phyloP scores from a whole-genome alignment of 1,139 yeast genomes.

The Pichia terricola region DNA sequence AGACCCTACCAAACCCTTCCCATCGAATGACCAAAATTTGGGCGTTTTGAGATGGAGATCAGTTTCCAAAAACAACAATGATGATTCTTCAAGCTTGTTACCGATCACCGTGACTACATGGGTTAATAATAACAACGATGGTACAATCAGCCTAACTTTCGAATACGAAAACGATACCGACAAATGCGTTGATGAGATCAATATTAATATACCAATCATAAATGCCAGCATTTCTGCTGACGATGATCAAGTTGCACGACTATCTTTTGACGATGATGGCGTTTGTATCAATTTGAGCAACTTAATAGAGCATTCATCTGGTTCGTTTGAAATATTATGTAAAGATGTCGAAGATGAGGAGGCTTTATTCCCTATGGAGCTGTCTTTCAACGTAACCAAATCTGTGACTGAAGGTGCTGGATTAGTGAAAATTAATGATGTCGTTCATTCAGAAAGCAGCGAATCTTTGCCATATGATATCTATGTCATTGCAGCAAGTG shows the following conservation, averaged over 20 bases:
- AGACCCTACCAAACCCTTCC: constrained; percentile 73
- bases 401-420: constrained; percentile 21
- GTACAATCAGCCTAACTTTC: constrained; percentile 63
- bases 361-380: constrained; percentile 78
- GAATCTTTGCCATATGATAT: constrained; percentile 65
- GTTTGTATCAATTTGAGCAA: constrained; percentile 42
- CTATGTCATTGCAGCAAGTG: constrained; percentile 51
- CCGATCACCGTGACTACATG: constrained; percentile 80
- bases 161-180: constrained; percentile 68
- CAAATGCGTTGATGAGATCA: constrained; percentile 45
- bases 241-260: constrained; percentile 38
- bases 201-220: constrained; percentile 57
- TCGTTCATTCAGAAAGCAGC: constrained; percentile 18
- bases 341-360: constrained; percentile 67
- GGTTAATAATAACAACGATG: constrained; percentile 54
- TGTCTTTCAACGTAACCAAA: constrained; percentile 33
- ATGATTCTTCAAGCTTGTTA: constrained; percentile 43
- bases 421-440: constrained; percentile 16
- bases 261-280: constrained; percentile 51
- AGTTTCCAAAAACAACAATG: constrained; percentile 37
- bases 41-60: constrained; percentile 91
- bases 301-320: constrained; percentile 45
- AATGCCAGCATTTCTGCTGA: constrained; percentile 47
- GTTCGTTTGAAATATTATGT: constrained; percentile 73
- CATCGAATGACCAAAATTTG: constrained; percentile 79